Conservation (phyloP, 148 eudicot species). For the Silene uniflora region DNA sequence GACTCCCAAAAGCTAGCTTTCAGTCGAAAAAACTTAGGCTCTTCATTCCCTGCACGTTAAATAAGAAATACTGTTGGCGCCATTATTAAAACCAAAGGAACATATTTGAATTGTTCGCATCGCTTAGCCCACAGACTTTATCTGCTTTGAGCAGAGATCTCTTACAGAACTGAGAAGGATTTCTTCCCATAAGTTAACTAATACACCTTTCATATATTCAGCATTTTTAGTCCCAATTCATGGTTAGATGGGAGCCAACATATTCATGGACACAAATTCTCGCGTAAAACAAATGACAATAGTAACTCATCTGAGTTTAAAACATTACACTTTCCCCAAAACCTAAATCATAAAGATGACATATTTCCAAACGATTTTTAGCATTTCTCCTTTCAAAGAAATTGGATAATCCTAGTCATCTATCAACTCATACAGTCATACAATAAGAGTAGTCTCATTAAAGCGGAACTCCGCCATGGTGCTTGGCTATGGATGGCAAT, state of each 20-base stretch:
- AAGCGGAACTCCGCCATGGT: background rate
- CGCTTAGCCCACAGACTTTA: background rate
- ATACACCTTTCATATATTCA: background rate
- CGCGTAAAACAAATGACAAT: background rate
- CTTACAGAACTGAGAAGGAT: background rate
- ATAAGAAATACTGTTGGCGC: background rate
- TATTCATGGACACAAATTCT: background rate
- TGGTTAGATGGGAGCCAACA: background rate
- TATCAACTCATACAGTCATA: background rate
- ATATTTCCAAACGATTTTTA: background rate
- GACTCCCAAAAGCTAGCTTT: conserved; percentile 88
- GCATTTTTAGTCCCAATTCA: background rate
- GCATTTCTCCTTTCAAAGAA: background rate
- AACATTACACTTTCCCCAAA: background rate
- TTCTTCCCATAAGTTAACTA: too few relatives aligned
- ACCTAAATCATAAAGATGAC: background rate
- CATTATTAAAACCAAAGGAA: background rate
- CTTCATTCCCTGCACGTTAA: conserved; percentile 51
- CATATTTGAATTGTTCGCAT: background rate
- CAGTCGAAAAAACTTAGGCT: conserved; percentile 39
- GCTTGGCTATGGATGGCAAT: too few relatives aligned
- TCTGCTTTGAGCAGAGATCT: background rate
- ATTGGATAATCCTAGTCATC: background rate
- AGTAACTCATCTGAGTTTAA: background rate
- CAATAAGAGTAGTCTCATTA: background rate